Base-by-base conservation (phyloP, 1,284 basidiomycete genomes). In the Cryptococcus sp. region DNA sequence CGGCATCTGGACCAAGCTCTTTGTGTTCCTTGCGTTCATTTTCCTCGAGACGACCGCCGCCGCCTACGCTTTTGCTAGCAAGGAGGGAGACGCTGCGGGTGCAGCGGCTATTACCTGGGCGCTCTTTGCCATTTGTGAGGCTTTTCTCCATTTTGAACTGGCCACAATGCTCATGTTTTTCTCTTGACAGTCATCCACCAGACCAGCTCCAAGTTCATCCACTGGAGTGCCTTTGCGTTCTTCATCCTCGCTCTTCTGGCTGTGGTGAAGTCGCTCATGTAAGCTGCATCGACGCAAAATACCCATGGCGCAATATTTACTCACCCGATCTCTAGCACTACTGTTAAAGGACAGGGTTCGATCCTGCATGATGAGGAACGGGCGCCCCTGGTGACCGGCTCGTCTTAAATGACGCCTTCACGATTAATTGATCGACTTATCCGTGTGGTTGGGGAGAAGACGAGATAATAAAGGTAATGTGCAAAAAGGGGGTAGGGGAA, bases 21-120 rank as follows among this genome's bases (percentile, higher is more conserved):
- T 94, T 65, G 92, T 94, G 57, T 95, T 96, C 84, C 84, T 96
- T 46, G 88, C 84, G 8, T 75, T 61, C 90, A 83, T 96, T 80
- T 95, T 96, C 87, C 86, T 97, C 62, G 92, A 95, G 77, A 87
- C 85, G 20, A 96, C 93, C 12, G 87, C 90, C 0, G 89, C 87
- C 7, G 88, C 89, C 1, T 96, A 97, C 75, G 90, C 91, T 46
- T 91, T 92, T 80, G 89, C 89, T 46, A 86, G 87, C 15, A 80
- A 84, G 2, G 91, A 96, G 75, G 93, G 93, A 61, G 93, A 97
- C 63, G 69, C 76, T n/a, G 77, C 73, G 46, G 77, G 76, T 42
- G 74, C 75, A 6, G 75, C 77, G 45, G 76, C 71, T 52, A 75
- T 72, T 61, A 67, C 71, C 16, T 77, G 74, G 75, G 71, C 71